Evolutionary conservation across 2,329 filamentous ascomycete species (phyloP).

Genomic region (Colletotrichum plurivorum): DNA sequence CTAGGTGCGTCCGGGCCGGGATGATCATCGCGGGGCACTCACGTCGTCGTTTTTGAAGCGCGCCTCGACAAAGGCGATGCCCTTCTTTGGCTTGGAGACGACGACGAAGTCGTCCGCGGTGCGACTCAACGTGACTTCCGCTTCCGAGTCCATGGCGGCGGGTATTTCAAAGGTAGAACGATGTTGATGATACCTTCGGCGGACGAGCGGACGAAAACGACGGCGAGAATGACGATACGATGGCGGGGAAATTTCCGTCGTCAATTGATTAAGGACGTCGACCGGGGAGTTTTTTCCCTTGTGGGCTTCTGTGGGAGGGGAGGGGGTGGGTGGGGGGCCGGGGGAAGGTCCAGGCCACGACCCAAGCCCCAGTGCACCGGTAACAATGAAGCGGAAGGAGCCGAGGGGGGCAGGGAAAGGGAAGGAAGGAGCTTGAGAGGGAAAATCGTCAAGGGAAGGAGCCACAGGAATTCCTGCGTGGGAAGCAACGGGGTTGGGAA

Average conservation of each 20-base stretch:
- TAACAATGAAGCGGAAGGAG: constrained; percentile 1
- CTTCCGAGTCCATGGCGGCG: constrained; percentile 17
- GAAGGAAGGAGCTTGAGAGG: neutral
- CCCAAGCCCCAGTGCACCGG: constrained; percentile 6
- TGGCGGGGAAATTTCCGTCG: constrained; percentile 27
- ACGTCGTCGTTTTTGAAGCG: constrained; percentile 26
- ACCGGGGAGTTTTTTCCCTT: constrained; percentile 14
- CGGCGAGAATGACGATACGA: constrained; percentile 3
- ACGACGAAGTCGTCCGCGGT: constrained; percentile 29
- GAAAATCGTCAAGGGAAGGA: neutral
- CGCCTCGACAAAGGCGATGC: constrained; percentile 35
- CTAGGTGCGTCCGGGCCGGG: neutral
- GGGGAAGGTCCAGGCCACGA: neutral
- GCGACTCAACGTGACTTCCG: constrained; percentile 13
- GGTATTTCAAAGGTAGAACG: neutral
- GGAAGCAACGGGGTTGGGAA: constrained; percentile 6
- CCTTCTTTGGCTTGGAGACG: constrained; percentile 31
- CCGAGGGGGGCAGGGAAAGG: constrained; percentile 5
- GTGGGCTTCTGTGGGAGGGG: neutral
- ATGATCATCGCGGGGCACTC: constrained; percentile 4
- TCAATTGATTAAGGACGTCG: constrained; percentile 12
- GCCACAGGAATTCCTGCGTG: neutral
- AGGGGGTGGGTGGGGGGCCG: neutral
- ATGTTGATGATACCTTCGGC: neutral
- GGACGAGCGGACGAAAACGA: neutral